Percentiles rank a stretch among this genome's conserved stretches.
phyloP scores from a whole-genome alignment of 306 rosid species.

The Chamaecrista fasciculata region DNA sequence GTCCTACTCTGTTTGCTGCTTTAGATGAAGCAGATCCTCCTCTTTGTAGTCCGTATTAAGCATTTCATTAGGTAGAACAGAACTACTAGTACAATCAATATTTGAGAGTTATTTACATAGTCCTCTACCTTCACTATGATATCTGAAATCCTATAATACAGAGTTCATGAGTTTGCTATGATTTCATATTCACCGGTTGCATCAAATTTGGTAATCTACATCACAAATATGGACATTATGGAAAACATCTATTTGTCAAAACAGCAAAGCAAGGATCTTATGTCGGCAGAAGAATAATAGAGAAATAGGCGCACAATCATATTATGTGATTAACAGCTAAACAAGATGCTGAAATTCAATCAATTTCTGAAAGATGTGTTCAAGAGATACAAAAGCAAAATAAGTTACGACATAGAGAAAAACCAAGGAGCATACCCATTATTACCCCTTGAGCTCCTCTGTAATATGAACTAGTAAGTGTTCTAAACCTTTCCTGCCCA shows the following conservation, averaged over 20 bases:
- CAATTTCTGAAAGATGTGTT: background rate
- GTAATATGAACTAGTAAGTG: constrained; percentile 82
- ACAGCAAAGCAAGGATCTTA: background rate
- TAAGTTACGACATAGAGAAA: background rate
- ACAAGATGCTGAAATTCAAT: constrained; percentile 3
- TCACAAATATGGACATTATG: background rate
- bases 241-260: background rate
- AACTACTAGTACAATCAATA: background rate
- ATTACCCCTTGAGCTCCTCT: constrained; percentile 92
- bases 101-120: background rate
- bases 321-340: background rate
- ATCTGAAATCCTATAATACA: background rate
- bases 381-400: background rate
- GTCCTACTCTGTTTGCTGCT: background rate
- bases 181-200: background rate
- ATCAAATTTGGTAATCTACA: background rate
- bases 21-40: background rate
- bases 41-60: background rate
- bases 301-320: background rate
- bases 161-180: background rate
- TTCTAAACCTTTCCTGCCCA: constrained; percentile 89
- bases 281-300: background rate
- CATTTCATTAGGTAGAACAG: background rate
- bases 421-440: constrained; percentile 53
- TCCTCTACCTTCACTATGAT: background rate